Percentiles rank a stretch among this genome's conserved stretches.
phyloP scores from a whole-genome alignment of 805 yeast genomes.

The Candida easanensis region DNA sequence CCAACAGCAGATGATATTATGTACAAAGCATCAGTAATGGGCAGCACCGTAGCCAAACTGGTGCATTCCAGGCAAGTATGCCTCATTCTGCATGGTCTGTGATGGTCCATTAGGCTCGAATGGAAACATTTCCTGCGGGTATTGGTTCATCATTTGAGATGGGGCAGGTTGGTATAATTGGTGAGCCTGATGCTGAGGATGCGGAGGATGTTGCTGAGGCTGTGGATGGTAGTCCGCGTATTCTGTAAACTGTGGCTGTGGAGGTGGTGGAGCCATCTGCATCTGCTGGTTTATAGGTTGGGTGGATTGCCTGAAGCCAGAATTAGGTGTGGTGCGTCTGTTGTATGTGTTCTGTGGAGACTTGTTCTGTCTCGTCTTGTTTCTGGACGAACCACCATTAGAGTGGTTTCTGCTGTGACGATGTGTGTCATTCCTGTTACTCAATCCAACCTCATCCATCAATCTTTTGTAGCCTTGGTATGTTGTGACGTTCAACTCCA shows the following conservation, averaged over 20 bases:
- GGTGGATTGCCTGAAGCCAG: background rate
- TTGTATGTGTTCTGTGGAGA: conserved; percentile 17
- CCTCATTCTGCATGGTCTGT: conserved; percentile 2
- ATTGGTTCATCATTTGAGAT: background rate
- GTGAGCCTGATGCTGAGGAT: conserved; percentile 2
- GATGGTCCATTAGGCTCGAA: conserved; percentile 6
- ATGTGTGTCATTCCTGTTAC: conserved; percentile 15
- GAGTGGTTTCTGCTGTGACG: conserved; percentile 28
- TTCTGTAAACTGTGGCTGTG: conserved; percentile 12
- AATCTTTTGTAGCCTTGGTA: conserved; percentile 78
- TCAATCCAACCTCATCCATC: conserved; percentile 87
- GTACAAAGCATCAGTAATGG: conserved; percentile 8
- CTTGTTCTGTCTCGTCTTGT: conserved; percentile 19
- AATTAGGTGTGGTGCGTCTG: conserved; percentile 13
- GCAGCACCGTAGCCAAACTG: conserved; percentile 10
- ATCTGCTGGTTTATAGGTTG: conserved; percentile 1
- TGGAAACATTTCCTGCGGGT: conserved; percentile 10
- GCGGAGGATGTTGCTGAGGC: conserved; percentile 3
- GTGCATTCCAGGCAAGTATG: conserved; percentile 6
- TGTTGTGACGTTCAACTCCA: conserved; percentile 52
- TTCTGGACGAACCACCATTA: conserved; percentile 17
- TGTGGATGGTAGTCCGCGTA: background rate
- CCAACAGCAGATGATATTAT: background rate
- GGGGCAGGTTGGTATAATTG: background rate
- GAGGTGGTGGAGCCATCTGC: conserved; percentile 6